Evolutionary conservation across 1,139 yeast genomes (phyloP).

Genomic region (Yamadazyma friedrichii): DNA sequence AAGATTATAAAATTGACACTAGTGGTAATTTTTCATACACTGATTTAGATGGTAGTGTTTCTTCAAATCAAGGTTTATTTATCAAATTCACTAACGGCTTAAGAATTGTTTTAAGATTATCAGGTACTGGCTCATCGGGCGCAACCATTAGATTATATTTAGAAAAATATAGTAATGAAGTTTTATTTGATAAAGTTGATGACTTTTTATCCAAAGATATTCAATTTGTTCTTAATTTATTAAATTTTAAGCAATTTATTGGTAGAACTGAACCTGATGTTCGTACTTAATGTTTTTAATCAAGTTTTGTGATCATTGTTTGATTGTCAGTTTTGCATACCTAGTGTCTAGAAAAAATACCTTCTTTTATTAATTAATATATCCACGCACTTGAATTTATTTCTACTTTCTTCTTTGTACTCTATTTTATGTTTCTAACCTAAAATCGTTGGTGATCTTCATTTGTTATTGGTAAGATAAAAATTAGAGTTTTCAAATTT

Average conservation of each 20-base stretch:
- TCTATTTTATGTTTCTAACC: too few species aligned
- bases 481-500: too few species aligned
- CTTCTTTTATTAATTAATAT: too few species aligned
- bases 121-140: slow-evolving; percentile 98
- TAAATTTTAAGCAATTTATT: slow-evolving; percentile 69
- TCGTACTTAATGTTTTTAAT: slow-evolving; percentile 49
- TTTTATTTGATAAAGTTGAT: slow-evolving; percentile 57
- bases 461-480: too few species aligned
- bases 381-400: too few species aligned
- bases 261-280: slow-evolving; percentile 91
- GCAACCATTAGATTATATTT: slow-evolving; percentile 93
- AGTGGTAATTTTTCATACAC: slow-evolving; percentile 92
- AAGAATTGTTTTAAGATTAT: slow-evolving; percentile 84
- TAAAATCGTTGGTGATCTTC: too few species aligned
- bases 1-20: slow-evolving; percentile 57
- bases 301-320: too few species aligned
- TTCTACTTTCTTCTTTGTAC: too few species aligned
- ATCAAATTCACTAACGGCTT: slow-evolving; percentile 81
- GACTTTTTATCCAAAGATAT: slow-evolving; percentile 67
- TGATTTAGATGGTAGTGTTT: slow-evolving; percentile 90
- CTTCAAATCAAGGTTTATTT: slow-evolving; percentile 87
- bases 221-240: slow-evolving; percentile 59
- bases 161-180: slow-evolving; percentile 76
- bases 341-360: too few species aligned
- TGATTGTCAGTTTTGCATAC: too few species aligned